Conservation (phyloP, 192 early-diverging fungal genomes). For the Coemansia sp. region DNA sequence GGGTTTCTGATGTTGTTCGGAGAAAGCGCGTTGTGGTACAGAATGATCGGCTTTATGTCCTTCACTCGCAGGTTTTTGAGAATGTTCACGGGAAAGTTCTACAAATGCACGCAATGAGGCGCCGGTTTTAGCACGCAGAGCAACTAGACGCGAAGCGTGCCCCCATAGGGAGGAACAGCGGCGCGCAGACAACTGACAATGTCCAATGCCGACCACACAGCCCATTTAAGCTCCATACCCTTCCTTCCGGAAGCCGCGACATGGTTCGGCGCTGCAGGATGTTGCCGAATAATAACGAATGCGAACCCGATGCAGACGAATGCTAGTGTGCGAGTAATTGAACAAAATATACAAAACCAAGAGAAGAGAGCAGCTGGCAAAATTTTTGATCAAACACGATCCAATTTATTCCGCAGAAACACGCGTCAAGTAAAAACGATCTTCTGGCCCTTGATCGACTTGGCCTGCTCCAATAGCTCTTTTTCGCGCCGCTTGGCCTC, state of each 20-base stretch:
- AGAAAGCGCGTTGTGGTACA: not conserved
- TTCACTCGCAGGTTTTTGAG: slow-evolving; percentile 18
- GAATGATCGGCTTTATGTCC: slow-evolving; percentile 15
- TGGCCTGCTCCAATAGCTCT: slow-evolving; percentile 43
- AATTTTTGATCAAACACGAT: not conserved
- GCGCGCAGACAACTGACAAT: no score
- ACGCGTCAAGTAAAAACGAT: slow-evolving; percentile 42
- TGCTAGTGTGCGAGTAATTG: not conserved
- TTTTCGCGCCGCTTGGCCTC: slow-evolving; percentile 46
- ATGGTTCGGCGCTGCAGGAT: not conserved
- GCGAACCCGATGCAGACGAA: not conserved
- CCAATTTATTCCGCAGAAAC: not conserved
- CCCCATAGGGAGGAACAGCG: no score
- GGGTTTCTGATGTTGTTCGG: not conserved
- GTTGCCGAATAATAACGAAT: no score
- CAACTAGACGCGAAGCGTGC: not conserved
- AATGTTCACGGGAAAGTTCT: not conserved
- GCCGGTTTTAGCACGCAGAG: not conserved
- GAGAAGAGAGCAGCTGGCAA: not conserved
- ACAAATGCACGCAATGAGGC: no score
- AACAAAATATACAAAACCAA: slow-evolving; percentile 1
- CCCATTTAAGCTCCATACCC: not conserved
- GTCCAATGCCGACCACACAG: no score
- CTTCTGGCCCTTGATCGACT: slow-evolving; percentile 50
- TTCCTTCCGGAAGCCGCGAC: not conserved